Base-by-base conservation (phyloP, 1,139 yeast genomes). In the Trichomonascaceae sp. region DNA sequence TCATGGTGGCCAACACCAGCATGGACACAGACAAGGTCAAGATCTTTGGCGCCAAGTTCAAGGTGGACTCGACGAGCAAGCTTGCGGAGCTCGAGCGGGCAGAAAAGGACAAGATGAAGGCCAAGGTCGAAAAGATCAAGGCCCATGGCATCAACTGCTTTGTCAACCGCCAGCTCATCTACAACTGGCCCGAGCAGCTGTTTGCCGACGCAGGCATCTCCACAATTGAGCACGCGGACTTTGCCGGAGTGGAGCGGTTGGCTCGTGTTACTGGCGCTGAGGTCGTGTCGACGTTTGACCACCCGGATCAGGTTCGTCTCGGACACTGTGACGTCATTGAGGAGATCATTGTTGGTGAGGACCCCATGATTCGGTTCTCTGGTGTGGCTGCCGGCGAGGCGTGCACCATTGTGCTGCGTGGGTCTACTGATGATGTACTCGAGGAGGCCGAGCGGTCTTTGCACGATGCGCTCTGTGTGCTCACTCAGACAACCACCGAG, bases 181-280 rank as follows among this genome's bases (percentile, higher is more conserved):
- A 89, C 62, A 96, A 89, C 62, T 92, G 89, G 70, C 98, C 99
- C 20, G 98, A 89, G 61, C 96, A 84, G 59, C 67, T 89, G 45
- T 82, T 89, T 53, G 72, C 93, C 4, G 98, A 89, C 50, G 61
- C 84, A 29, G 75, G 77, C 38, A 80, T 89, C 50, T 87, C 84
- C 60, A 76, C 96, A 23, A 84, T 89, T 44, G 98, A 89, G 62
- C 98, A 92, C 54, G 98, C 98, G 15, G 99, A 92, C 59, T 92
- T 92, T 49, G 98, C 84, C 53, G 99, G 98, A 49, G 85, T 89
- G 39, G 98, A 89, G 64, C 76, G 98, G 56, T 70, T 89, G 47
- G 95, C 98, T 3, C 67, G 89, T 32, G 98, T 87, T 17, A 87
- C 97, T 4, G 98, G 98, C 33, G 98, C 95, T 50, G 98, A 89